phyloP scores from a whole-genome alignment of 2,329 filamentous ascomycete species.

The Parascedosporium putredinis region DNA sequence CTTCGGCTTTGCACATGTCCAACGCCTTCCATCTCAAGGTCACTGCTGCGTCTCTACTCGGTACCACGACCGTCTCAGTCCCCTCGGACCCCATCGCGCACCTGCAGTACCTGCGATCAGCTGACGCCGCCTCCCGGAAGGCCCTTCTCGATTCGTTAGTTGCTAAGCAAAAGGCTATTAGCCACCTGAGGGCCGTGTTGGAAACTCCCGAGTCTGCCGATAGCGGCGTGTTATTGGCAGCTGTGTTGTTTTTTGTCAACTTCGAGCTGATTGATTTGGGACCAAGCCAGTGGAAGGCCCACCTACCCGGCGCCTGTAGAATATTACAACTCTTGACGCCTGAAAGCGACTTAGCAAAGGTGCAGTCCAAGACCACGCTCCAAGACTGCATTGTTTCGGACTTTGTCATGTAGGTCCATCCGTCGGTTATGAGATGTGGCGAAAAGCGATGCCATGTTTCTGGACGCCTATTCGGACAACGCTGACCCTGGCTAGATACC shows the following conservation, averaged over 20 bases:
- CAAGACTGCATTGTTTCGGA: conserved; percentile 38
- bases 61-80: conserved; percentile 11
- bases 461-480: neutral
- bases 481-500: conserved; percentile 22
- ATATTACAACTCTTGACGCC: conserved; percentile 27
- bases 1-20: conserved; percentile 38
- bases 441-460: no score
- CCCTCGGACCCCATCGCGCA: conserved; percentile 26
- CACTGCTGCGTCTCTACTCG: conserved; percentile 14
- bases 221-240: conserved; percentile 36
- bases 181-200: conserved; percentile 28
- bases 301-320: conserved; percentile 33
- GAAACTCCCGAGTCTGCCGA: conserved; percentile 27
- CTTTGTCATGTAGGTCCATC: conserved; percentile 30
- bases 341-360: conserved; percentile 16
- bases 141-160: conserved; percentile 35
- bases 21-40: conserved; percentile 28
- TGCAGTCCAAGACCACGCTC: conserved; percentile 16
- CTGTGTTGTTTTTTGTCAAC: conserved; percentile 40
- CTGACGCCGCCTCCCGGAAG: conserved; percentile 25
- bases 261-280: conserved; percentile 40
- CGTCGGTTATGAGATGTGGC: neutral
- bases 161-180: conserved; percentile 36
- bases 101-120: conserved; percentile 25
- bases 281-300: conserved; percentile 32